These are phyloP conservation scores for Tricholoma saponaceum DNA, from an alignment of 768 basidiomycete species.

Conservation along the genomic window DNA sequence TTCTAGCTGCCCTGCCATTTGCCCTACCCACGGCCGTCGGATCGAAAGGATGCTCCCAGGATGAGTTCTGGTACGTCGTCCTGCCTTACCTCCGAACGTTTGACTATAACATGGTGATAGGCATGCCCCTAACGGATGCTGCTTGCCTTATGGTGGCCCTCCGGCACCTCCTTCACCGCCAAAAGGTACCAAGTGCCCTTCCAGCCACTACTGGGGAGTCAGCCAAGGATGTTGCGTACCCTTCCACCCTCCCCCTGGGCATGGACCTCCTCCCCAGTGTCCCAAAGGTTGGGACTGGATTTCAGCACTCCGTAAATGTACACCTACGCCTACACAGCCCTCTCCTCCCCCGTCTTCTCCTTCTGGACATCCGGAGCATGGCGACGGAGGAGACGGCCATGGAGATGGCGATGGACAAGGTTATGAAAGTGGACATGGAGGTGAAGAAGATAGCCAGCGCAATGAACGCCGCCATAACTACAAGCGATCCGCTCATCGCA, in stretches of 20 bases:
- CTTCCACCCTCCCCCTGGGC: constrained; percentile 31
- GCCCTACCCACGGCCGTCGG: constrained; percentile 25
- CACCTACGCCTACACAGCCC: constrained; percentile 27
- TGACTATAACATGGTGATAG: constrained; percentile 28
- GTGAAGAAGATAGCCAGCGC: constrained; percentile 12
- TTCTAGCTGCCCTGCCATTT: constrained; percentile 31
- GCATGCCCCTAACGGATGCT: constrained; percentile 31
- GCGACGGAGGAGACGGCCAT: constrained; percentile 1
- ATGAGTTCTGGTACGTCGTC: constrained; percentile 30
- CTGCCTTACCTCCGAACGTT: not conserved
- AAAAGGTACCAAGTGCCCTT: constrained; percentile 40
- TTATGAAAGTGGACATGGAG: constrained; percentile 2
- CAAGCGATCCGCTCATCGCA: constrained; percentile 22
- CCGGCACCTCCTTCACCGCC: constrained; percentile 34
- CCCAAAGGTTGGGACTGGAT: constrained; percentile 43
- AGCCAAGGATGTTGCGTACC: constrained; percentile 53
- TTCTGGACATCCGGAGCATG: constrained; percentile 17
- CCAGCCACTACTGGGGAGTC: constrained; percentile 45
- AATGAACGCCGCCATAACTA: constrained; percentile 13
- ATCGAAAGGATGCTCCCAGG: constrained; percentile 20
- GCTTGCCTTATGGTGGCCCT: constrained; percentile 40
- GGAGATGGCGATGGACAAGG: not conserved
- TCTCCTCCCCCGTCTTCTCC: constrained; percentile 35
- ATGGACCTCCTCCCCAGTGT: constrained; percentile 50
- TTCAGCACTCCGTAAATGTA: constrained; percentile 35